These are phyloP conservation scores for Scytalidium lignicola DNA, from an alignment of 2,329 filamentous ascomycete genomes.

Conservation along the genomic window DNA sequence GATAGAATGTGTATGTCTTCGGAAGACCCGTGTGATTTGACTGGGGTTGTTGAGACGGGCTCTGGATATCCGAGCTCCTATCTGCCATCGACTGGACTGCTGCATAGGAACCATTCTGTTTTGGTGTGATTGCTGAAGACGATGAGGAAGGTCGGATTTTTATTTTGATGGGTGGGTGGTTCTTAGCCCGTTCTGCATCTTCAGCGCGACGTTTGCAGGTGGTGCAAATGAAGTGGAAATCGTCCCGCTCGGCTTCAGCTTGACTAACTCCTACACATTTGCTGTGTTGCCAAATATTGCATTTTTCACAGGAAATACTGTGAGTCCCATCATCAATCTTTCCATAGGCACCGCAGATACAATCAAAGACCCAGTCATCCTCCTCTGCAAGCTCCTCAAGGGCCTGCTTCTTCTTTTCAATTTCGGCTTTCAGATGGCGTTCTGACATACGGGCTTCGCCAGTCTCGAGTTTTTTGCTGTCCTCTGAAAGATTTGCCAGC, in stretches of 20 bases:
- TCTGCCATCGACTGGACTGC: constrained; percentile 7
- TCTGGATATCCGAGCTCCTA: constrained; percentile 7
- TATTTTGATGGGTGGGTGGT: constrained; percentile 52
- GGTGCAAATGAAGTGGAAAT: constrained; percentile 82
- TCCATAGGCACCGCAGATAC: constrained; percentile 83
- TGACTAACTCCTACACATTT: constrained; percentile 80
- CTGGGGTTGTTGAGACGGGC: constrained; percentile 1
- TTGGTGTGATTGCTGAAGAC: constrained; percentile 33
- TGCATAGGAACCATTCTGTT: constrained; percentile 14
- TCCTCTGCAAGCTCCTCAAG: constrained; percentile 63
- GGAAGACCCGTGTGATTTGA: background rate
- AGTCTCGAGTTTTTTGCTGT: constrained; percentile 55
- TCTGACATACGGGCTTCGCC: constrained; percentile 65
- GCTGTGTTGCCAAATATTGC: constrained; percentile 96
- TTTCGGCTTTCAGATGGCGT: constrained; percentile 73
- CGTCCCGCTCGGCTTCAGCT: constrained; percentile 72
- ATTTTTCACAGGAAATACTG: constrained; percentile 88
- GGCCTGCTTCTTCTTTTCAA: constrained; percentile 73
- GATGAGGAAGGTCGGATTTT: constrained; percentile 47
- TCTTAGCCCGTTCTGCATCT: constrained; percentile 54
- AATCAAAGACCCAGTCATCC: constrained; percentile 93
- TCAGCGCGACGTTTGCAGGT: constrained; percentile 69
- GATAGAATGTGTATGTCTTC: constrained; percentile 8
- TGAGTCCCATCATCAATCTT: constrained; percentile 93
- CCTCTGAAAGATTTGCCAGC: constrained; percentile 71